Conservation (phyloP, 768 basidiomycete genomes). For the Termitomyces heimii region DNA sequence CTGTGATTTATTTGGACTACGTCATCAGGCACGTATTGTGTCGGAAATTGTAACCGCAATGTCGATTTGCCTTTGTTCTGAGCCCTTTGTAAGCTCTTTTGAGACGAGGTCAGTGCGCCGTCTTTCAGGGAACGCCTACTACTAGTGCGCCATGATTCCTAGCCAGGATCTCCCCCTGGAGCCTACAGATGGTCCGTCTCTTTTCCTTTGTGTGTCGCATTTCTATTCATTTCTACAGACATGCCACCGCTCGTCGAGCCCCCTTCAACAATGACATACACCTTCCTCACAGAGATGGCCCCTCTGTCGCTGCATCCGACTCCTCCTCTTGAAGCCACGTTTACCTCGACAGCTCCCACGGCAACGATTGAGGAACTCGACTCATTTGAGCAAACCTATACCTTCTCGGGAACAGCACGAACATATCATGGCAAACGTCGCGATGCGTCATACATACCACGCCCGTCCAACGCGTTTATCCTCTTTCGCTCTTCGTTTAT, state of each 20-base stretch:
- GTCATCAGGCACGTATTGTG: neutral
- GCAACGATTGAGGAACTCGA: neutral
- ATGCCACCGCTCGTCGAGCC: neutral
- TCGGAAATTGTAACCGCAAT: neutral
- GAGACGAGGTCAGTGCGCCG: neutral
- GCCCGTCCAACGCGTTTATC: conserved; percentile 82
- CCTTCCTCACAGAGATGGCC: neutral
- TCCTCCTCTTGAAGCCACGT: neutral
- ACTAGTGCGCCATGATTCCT: neutral
- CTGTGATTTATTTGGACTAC: too few species aligned
- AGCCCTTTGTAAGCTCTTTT: too few species aligned
- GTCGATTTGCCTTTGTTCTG: neutral
- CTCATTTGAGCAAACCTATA: neutral
- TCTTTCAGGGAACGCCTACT: neutral
- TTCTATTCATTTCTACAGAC: neutral
- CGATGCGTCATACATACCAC: conserved; percentile 71
- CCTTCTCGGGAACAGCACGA: conserved; percentile 13
- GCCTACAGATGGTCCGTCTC: neutral
- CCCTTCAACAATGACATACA: neutral
- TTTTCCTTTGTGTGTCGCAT: neutral
- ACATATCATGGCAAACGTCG: conserved; percentile 54
- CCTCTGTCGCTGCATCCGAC: neutral
- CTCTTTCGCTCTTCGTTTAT: conserved; percentile 80
- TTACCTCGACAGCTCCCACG: neutral
- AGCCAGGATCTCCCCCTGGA: neutral